Base-by-base conservation (phyloP, 148 eudicot genomes). In the Rhododendron griersonianum region DNA sequence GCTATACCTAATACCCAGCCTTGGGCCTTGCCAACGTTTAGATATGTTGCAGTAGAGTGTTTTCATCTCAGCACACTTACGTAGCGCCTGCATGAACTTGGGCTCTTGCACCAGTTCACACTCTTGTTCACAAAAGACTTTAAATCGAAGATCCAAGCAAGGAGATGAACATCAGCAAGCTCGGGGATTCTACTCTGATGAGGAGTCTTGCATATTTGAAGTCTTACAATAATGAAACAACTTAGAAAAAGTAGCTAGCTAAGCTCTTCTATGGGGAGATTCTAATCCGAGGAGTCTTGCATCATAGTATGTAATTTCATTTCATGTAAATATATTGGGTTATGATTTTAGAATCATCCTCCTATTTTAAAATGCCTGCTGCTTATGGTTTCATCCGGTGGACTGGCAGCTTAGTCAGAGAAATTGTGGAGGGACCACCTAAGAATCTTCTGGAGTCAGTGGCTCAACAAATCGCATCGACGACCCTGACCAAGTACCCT, bases 371-470 rank as follows among this genome's bases (percentile, higher is more conserved):
- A 55, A 11, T 7, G n/a, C 25, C 10, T 61, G 67, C 25, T 45
- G 78, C 71, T 76, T 75, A 73, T 73, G 50, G 21, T 78, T 73
- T 85, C n/a, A 81, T 10, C 67, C 30, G 7, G 50, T 78, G 65
- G 65, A 85, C 48, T 90, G 87, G 84, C 97, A 96, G 99, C 87
- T 89, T 93, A 78, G 97, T 90, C 18, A 94, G 88, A 91, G 91
- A 88, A 86, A 93, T 96, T 81, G 87, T 94, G 10, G 99, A 96
- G 87, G 97, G 98, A 79, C 57, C 91, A 8, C 90, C 99, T 71
- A 92, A 90, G 9, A 92, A 95, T 81, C 93, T 96, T 77, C 86
- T 96, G 87, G 99, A 96, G 89, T 93, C 94, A 1, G 94, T 96
- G 44, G 95, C 97, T 87, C 93, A 96, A 84, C 89, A 81, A 65